phyloP scores from a whole-genome alignment of 2,329 filamentous ascomycete genomes.

The Achaetomium macrosporum region DNA sequence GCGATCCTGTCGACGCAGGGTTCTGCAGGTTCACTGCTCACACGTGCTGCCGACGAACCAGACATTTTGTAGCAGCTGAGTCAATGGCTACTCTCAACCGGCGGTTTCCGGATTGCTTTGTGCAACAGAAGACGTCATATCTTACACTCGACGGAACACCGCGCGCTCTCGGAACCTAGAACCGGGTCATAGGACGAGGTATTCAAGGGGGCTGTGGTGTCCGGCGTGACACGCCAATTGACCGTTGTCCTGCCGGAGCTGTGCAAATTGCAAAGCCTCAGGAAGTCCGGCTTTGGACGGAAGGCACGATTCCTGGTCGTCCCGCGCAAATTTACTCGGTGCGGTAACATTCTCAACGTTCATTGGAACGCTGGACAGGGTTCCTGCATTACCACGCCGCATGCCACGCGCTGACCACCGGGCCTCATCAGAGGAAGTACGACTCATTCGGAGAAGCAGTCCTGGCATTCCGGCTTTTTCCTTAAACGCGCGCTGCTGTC shows the following conservation, averaged over 20 bases:
- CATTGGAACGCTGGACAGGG: not conserved
- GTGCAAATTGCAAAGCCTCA: conserved; percentile 7
- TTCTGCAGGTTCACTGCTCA: not conserved
- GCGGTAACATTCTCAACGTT: not conserved
- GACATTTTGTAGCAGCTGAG: not conserved
- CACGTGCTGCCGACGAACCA: conserved; percentile 7
- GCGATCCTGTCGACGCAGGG: conserved; percentile 7
- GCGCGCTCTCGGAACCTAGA: not conserved
- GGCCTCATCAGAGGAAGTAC: not conserved
- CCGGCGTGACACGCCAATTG: conserved; percentile 6
- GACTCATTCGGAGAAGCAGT: not conserved
- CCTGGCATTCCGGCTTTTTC: not conserved
- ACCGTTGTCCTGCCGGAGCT: not conserved
- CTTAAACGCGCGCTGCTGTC: not conserved
- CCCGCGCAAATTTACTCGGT: not conserved
- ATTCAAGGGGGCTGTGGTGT: conserved; percentile 8
- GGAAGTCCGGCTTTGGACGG: not conserved
- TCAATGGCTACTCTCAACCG: conserved; percentile 1
- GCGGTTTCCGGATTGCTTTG: not conserved
- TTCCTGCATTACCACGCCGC: conserved; percentile 3
- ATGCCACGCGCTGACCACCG: conserved; percentile 8
- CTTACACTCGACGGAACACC: conserved; percentile 2
- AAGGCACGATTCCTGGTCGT: conserved; percentile 5
- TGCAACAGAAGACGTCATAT: conserved; percentile 10
- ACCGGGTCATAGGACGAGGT: not conserved